Conservation (phyloP, 176 grass and related monocot species). For the Juncus inflexus region DNA sequence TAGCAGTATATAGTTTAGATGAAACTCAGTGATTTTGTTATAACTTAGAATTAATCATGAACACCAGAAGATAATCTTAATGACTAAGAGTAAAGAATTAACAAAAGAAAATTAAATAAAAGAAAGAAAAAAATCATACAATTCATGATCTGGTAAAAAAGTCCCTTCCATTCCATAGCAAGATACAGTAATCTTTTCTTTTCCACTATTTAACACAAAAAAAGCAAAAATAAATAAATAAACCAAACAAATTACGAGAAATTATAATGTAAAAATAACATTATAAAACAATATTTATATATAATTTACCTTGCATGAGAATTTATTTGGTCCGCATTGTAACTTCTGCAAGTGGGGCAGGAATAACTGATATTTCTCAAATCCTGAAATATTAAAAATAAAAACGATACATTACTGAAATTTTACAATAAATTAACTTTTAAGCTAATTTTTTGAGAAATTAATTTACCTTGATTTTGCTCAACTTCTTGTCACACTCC, state of each 20-base stretch:
- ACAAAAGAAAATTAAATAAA: no score
- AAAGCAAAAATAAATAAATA: constrained; percentile 19
- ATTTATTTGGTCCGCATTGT: constrained; percentile 30
- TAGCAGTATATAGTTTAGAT: no score
- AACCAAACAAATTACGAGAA: constrained; percentile 12
- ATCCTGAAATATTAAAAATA: constrained; percentile 45
- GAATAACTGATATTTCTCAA: constrained; percentile 53
- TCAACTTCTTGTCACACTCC: constrained; percentile 72
- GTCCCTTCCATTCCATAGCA: constrained; percentile 90
- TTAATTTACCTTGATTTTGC: constrained; percentile 50
- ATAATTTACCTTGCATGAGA: constrained; percentile 51
- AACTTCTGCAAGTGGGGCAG: constrained; percentile 67
- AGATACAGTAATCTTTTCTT: constrained; percentile 54
- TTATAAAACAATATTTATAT: background rate
- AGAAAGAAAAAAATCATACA: constrained; percentile 41
- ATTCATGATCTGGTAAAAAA: constrained; percentile 72
- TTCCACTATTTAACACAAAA: constrained; percentile 16
- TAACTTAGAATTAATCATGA: no score
- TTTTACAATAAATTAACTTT: background rate
- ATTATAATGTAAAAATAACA: background rate
- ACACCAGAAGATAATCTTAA: no score
- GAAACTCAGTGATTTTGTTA: no score
- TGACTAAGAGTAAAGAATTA: no score
- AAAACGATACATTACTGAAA: constrained; percentile 36
- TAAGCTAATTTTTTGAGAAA: constrained; percentile 4